Base-by-base conservation (phyloP, 2,329 filamentous ascomycete species). In the Arthroderma uncinatum region DNA sequence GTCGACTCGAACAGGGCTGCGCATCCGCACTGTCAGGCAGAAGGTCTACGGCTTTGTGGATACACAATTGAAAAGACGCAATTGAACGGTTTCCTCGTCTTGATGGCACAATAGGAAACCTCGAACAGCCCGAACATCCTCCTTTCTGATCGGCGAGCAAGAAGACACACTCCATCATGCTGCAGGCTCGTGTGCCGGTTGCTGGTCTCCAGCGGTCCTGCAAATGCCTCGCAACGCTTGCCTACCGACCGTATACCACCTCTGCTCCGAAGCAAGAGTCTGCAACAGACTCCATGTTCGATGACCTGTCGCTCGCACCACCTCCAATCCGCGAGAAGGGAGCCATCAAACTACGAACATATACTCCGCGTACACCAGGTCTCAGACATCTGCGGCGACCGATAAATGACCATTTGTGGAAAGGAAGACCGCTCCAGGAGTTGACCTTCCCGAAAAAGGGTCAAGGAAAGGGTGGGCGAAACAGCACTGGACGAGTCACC, bases 401-500 rank as follows among this genome's bases (percentile, higher is more conserved):
- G 12, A 85, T 96, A 73, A 97, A 97, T 73, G 90, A 96, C 67
- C 93, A 98, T 72, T 77, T 98, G 48, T 97, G 89, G 89, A 96
- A 95, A 74, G 93, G 93, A 58, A 80, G 90, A 57, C 89, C 93
- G 0, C 84, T 86, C 63, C 78, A 88, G 34, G 82, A 85, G 54
- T 79, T 98, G 71, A 98, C 94, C 9, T 88, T 89, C 66, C 83
- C 90, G 37, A 95, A 96, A 72, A 92, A 92, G 71, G 93, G 93
- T 14, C 90, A 95, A 66, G 85, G 82, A 55, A 93, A 95, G 71
- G 94, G 93, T 72, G 93, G 93, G 44, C 83, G 93, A 65, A 98
- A 98, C 71, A 87, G 88, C 67, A 86, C 81, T 56, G 94, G 93
- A 23, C 79, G 82, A 62, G 82, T 98, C 60, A 95, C 90, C 0